Evolutionary conservation across 73 alveolate genomes (phyloP), one percentile per base, ranked within the genome.

Genomic region (Paramecium octaurelia): DNA sequence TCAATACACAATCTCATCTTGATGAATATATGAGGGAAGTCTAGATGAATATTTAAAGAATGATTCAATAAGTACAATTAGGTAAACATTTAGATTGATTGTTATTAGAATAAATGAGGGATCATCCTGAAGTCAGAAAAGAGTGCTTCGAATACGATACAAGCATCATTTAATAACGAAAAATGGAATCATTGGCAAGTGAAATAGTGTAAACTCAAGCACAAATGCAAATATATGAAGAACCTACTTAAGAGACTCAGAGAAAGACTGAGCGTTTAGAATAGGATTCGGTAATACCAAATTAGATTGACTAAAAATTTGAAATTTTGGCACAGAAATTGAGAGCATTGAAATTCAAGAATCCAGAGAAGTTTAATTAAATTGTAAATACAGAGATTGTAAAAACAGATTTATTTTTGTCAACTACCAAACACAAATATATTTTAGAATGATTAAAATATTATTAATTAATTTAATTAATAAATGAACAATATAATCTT

Each of bases 11-110:
- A 36, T 29, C 58, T 73, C 87, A 73, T 35, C 46, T 73, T 29
- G 87, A 73, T 73, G 87, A 73, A 38, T 73, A 73, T 18, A 73
- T 73, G 87, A 73, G 35, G 35, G 87, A 73, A 73, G 87, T 73
- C 0, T 36, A 73, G 16, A 36, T 36, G 87, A 73, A 73, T 73
- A 73, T 73, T 14, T 38, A 73, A 73, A 73, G 87, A 73, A 73
- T 73, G 87, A 73, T 73, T 35, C 10, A 73, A 73, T 38, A 36
- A 36, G 87, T 73, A 0, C 18, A 73, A 73, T 73, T 73, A 73
- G 87, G 87, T 73, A 73, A 36, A 14, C 3, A 5, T 31, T 8
- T 73, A 1, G 3, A 73, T n/a, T 35, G 14, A 36, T 36, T 29
- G 12, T 9, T 11, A 68, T 68, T 73, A 73, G 87, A 73, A 5